These are phyloP conservation scores for Sclerospora graminicola DNA, from an alignment of 352 stramenopile genomes.

Conservation along the genomic window DNA sequence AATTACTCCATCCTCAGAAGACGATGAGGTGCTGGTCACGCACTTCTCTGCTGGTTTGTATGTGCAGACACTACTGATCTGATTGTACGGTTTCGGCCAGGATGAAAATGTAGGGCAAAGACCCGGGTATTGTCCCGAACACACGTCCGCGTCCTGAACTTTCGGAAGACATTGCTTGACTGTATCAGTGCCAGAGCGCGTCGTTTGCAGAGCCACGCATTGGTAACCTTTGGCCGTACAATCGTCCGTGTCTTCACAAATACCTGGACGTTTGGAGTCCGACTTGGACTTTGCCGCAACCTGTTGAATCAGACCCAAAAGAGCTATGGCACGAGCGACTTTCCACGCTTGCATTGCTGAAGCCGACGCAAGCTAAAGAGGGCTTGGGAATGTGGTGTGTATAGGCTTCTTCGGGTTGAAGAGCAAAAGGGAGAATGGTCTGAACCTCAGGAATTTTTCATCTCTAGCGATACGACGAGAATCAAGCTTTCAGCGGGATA, in stretches of 20 bases:
- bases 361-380: conserved; percentile 2
- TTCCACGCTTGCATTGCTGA: conserved; percentile 32
- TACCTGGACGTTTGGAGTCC: conserved; percentile 25
- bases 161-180: conserved; percentile 71
- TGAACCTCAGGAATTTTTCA: conserved; percentile 1
- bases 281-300: conserved; percentile 15
- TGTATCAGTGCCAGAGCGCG: conserved; percentile 35
- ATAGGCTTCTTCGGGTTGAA: conserved; percentile 8
- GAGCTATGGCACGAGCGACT: conserved; percentile 18
- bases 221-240: conserved; percentile 42
- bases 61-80: conserved; percentile 69
- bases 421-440: conserved; percentile 25
- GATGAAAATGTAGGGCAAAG: conserved; percentile 64
- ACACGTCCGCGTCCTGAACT: conserved; percentile 44
- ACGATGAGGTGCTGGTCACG: conserved; percentile 33
- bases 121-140: conserved; percentile 48
- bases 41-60: conserved; percentile 68
- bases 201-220: conserved; percentile 65
- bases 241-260: conserved; percentile 52
- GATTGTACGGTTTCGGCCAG: conserved; percentile 53
- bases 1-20: conserved; percentile 28
- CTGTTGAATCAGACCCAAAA: conserved; percentile 24
- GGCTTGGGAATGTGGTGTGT: neutral
- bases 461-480: conserved; percentile 13
- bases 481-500: conserved; percentile 6